phyloP scores from a whole-genome alignment of 2,329 filamentous ascomycete species.

The Aspergillus unguis region DNA sequence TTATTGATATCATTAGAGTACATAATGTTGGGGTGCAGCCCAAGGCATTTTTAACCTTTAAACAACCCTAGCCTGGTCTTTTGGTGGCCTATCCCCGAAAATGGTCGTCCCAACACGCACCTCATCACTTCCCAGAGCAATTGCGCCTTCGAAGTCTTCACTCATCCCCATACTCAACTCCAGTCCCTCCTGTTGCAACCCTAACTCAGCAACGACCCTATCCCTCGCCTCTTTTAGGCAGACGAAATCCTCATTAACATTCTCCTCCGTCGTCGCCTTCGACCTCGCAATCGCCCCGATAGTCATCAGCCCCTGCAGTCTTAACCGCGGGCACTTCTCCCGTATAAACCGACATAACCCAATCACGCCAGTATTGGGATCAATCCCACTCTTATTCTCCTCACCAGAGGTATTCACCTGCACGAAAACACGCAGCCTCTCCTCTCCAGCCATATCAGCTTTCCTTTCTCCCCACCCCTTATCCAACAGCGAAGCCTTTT shows the following conservation, averaged over 20 bases:
- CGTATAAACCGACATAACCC: constrained; percentile 68
- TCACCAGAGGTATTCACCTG: constrained; percentile 96
- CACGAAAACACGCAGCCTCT: constrained; percentile 69
- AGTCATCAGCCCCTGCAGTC: constrained; percentile 86
- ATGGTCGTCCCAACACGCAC: constrained; percentile 92
- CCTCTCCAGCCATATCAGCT: constrained; percentile 32
- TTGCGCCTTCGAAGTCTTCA: constrained; percentile 87
- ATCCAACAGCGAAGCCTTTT: constrained; percentile 82
- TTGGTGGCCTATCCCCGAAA: constrained; percentile 78
- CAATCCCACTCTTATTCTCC: constrained; percentile 75
- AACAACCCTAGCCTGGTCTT: constrained; percentile 70
- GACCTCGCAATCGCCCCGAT: constrained; percentile 92
- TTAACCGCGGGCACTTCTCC: constrained; percentile 67
- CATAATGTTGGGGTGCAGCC: constrained; percentile 6
- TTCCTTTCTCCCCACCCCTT: constrained; percentile 63
- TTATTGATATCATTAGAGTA: constrained; percentile 16
- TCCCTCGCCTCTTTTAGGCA: constrained; percentile 67
- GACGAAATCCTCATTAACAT: constrained; percentile 89
- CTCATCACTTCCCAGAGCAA: constrained; percentile 78
- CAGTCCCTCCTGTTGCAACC: constrained; percentile 51
- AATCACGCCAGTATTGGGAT: constrained; percentile 58
- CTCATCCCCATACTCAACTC: constrained; percentile 99
- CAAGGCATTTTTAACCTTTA: constrained; percentile 10
- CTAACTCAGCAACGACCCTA: constrained; percentile 62
- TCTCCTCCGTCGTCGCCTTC: constrained; percentile 66